Evolutionary conservation across 2,329 filamentous ascomycete species (phyloP).

Genomic region (Thielaviopsis euricoi): DNA sequence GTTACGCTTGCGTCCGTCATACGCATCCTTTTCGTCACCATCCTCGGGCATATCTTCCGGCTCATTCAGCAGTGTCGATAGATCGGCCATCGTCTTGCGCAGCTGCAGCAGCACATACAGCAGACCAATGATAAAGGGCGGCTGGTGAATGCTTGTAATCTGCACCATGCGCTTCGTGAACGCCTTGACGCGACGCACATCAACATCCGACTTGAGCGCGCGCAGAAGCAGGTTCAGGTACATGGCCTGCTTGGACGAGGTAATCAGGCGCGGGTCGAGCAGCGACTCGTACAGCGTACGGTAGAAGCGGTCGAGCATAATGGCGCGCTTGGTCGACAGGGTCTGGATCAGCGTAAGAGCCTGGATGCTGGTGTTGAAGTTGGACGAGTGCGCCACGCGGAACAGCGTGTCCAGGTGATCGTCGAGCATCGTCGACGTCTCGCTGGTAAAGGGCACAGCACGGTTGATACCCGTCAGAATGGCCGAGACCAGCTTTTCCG

Average conservation of each 20-base stretch:
- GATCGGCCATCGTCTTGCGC: conserved; percentile 59
- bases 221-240: conserved; percentile 87
- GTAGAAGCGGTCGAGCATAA: conserved; percentile 83
- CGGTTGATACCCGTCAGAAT: conserved; percentile 90
- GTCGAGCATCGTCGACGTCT: conserved; percentile 53
- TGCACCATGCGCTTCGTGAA: conserved; percentile 91
- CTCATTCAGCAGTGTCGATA: conserved; percentile 63
- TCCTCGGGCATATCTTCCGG: conserved; percentile 62
- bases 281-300: conserved; percentile 89
- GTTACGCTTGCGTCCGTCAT: conserved; percentile 82
- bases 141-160: conserved; percentile 72
- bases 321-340: conserved; percentile 62
- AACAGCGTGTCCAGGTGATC: conserved; percentile 88
- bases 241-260: conserved; percentile 85
- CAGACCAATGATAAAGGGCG: conserved; percentile 84
- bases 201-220: conserved; percentile 77
- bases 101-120: conserved; percentile 78
- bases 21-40: conserved; percentile 32
- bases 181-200: conserved; percentile 79
- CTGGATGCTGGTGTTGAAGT: conserved; percentile 97
- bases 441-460: conserved; percentile 79
- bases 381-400: conserved; percentile 89
- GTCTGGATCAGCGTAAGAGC: conserved; percentile 91
- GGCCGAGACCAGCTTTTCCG: conserved; percentile 79
- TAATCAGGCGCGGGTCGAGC: conserved; percentile 71